Base-by-base conservation (phyloP, 148 eudicot genomes). In the Chenopodium album region DNA sequence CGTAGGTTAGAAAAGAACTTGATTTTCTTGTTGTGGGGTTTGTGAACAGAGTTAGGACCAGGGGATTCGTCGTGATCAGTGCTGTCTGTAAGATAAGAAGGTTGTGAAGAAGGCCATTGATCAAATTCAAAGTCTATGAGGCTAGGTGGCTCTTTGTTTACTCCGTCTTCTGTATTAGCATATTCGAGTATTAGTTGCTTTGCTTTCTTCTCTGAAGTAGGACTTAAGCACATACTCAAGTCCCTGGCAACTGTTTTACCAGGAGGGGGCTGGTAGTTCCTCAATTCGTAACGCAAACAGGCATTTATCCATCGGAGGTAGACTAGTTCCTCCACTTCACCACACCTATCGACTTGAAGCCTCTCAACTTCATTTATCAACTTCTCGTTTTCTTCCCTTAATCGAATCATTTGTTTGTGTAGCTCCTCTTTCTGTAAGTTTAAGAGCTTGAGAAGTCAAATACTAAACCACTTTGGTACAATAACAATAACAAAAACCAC, bases 281-380 rank as follows among this genome's bases (percentile, higher is more conserved):
- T 86, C 56, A 95, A 85, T 82, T 95, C 97, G 26, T 90, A 85
- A 54, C 99, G 89, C 71, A 95, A 83, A 86, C 99, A 95, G 59
- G 98, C 99, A 50, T 95, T 95, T 82, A 93, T 83, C 98, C 98
- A 95, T 8, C 94, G 92, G 31, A 95, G 93, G 78, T 92, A 92
- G 41, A 95, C 98, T 60, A 93, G 89, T 72, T 93, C 94, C 77
- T 95, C 98, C 4, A 85, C 89, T 54, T 95, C 97, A 59, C 87
- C 84, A 80, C 94, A 92, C 46, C 94, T 85, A 71, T 87, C 91
- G 64, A 87, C 87, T 88, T 89, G 88, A 72, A 95, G 85, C 77
- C 82, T 87, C 81, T 95, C 99, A 3, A 90, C 82, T 79, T 91
- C 89, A 41, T 89, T 90, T 0, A 74, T 44, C 66, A 93, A 82